Base-by-base conservation (phyloP, 768 basidiomycete genomes). In the Tylopilus intermedius region DNA sequence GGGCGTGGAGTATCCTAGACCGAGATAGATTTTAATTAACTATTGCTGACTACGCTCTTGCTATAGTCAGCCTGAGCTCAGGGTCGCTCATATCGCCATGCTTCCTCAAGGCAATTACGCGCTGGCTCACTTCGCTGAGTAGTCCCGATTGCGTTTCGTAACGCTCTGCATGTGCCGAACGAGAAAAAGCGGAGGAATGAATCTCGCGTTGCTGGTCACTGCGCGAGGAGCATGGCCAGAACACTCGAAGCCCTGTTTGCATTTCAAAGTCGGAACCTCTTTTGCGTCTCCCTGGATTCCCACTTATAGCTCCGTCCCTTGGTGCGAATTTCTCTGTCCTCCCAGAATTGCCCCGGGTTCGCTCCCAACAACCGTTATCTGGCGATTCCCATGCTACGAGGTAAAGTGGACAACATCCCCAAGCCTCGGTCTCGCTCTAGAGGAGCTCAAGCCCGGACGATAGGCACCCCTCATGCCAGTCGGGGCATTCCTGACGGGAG, bases 121-220 rank as follows among this genome's bases (percentile, higher is more conserved):
- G 65, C 67, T 68, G 67, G 66, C 33, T 67, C 67, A 64, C 54
- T 67, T 68, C 69, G 67, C 68, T 68, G 68, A 59, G 67, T 70
- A 10, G 53, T 45, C 58, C 60, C 68, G 65, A 67, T 62, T 54
- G 52, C 62, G 56, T 70, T 58, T 62, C 67, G 67, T 70, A 66
- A 70, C 61, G 26, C 55, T 47, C 58, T 51, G 60, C 65, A 58
- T 68, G 67, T 70, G 58, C 60, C 57, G 51, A 58, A 49, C 57
- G 56, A 64, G 55, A 68, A 60, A 69, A 51, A 26, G 60, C 64
- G 57, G 62, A 60, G 58, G 65, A 65, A 68, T 71, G 69, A 67
- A 71, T 68, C 65, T 68, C 67, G 58, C 64, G 69, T 67, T 68
- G 24, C 24, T 24, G 65, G 56, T 14, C 56, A 58, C 61, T 71